These are phyloP conservation scores for Climacium dendroides DNA, from an alignment of 225 moss, liverwort and hornwort species.

Conservation along the genomic window DNA sequence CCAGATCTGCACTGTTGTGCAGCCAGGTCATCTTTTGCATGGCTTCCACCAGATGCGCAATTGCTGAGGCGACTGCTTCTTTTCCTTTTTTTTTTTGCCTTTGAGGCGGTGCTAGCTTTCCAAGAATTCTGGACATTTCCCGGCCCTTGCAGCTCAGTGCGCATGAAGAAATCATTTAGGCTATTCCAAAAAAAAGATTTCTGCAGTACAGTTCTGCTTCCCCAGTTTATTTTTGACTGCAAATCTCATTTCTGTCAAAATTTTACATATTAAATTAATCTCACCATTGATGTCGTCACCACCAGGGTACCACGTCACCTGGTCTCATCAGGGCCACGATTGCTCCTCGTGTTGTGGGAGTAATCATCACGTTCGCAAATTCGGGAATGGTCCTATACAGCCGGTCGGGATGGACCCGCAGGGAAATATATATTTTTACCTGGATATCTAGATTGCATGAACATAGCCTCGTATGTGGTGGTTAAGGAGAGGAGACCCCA, in stretches of 20 bases:
- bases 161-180: neutral
- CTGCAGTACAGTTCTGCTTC: neutral
- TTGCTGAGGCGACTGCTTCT: neutral
- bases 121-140: neutral
- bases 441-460: neutral
- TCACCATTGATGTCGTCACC: neutral
- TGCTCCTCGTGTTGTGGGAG: neutral
- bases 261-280: neutral
- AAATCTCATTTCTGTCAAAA: neutral
- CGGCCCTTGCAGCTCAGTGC: neutral
- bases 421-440: neutral
- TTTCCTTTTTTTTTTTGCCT: neutral
- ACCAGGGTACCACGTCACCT: neutral
- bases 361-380: conserved; percentile 1
- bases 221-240: no score
- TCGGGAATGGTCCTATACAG: neutral
- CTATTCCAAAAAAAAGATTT: neutral
- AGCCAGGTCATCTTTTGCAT: neutral
- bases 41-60: neutral
- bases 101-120: neutral
- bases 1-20: neutral
- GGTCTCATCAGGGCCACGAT: neutral
- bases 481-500: neutral
- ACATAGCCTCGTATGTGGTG: neutral
- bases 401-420: neutral